phyloP scores from a whole-genome alignment of 257 asterid genomes.

The Gentiana macrophylla region DNA sequence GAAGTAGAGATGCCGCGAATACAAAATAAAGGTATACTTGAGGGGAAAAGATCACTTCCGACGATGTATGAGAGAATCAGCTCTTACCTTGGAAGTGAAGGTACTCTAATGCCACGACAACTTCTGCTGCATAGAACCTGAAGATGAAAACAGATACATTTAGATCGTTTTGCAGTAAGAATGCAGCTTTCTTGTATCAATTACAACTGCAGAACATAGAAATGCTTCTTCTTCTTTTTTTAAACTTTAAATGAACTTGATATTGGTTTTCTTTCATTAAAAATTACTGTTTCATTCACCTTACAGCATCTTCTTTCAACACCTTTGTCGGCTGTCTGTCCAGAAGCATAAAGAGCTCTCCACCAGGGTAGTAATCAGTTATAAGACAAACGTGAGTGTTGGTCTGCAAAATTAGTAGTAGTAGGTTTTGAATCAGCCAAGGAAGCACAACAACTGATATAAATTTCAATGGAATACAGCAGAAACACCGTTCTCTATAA shows the following conservation, averaged over 20 bases:
- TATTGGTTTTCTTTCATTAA: background rate
- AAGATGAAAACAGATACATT: conserved; percentile 1
- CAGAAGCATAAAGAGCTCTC: conserved; percentile 9
- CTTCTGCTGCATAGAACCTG: conserved; percentile 95
- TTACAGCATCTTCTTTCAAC: conserved; percentile 81
- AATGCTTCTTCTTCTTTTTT: background rate
- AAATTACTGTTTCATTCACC: conserved; percentile 26
- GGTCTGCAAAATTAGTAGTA: conserved; percentile 47
- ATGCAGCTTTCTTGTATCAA: background rate
- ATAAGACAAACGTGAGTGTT: conserved; percentile 83
- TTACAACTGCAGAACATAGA: background rate
- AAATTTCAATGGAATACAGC: background rate
- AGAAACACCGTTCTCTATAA: too few species aligned
- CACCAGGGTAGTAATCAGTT: conserved; percentile 31
- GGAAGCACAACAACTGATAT: background rate
- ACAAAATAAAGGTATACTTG: background rate
- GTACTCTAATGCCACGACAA: conserved; percentile 85
- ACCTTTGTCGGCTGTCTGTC: conserved; percentile 20
- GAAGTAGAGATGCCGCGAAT: conserved; percentile 6
- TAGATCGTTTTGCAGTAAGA: background rate
- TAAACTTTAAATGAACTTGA: background rate
- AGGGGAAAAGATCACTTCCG: background rate
- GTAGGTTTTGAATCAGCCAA: conserved; percentile 11
- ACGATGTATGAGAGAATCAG: background rate
- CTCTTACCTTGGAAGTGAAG: conserved; percentile 93